Base-by-base conservation (phyloP, 2,329 filamentous ascomycete genomes). In the Graphilbum sp. region DNA sequence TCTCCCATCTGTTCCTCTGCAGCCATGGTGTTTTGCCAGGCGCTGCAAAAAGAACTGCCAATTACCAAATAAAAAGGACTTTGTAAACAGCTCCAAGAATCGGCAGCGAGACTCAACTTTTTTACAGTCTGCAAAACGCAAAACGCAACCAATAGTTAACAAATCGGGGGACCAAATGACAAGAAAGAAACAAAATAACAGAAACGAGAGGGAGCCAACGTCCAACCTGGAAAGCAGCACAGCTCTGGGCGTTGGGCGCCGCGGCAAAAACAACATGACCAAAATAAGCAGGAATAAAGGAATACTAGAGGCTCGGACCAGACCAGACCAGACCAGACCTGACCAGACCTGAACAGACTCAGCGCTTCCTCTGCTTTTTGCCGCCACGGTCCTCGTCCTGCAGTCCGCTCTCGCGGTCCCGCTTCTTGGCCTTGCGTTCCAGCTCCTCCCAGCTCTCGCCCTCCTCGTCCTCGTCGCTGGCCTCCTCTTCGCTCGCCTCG, bases 401-500 rank as follows among this genome's bases (percentile, higher is more conserved):
- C 41, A 82, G 62, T 0, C 58, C 63, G 39, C 56, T 57, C 54
- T 75, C 79, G 35, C 79, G 69, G 58, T 88, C 87, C 52, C 82
- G 75, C 60, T 87, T 85, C 63, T 78, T 84, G 3, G 79, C 87
- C 66, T 94, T 94, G 58, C 79, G 78, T 63, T 95, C 88, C 42
- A 95, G 56, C 58, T 92, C 86, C 54, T 96, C 87, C 88, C 88
- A 95, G 52, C 92, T 84, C 55, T 95, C 81, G 35, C 81, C 80
- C 46, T 76, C 82, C 10, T 83, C 81, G 35, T 80, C 80, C 12
- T 84, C 81, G 33, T 81, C 82, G 32, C 72, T 74, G 16, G 72
- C 66, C 17, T 81, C 80, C 40, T 84, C 82, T 12, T 88, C 86
- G 45, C 75, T 80, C 23, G 85, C 88, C 45, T 88, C 82, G 3